A percentile compares a stretch with the other conserved stretches of the same genome.
phyloP scores from a whole-genome alignment of 75 land plant species.

The Larix kaempferi region DNA sequence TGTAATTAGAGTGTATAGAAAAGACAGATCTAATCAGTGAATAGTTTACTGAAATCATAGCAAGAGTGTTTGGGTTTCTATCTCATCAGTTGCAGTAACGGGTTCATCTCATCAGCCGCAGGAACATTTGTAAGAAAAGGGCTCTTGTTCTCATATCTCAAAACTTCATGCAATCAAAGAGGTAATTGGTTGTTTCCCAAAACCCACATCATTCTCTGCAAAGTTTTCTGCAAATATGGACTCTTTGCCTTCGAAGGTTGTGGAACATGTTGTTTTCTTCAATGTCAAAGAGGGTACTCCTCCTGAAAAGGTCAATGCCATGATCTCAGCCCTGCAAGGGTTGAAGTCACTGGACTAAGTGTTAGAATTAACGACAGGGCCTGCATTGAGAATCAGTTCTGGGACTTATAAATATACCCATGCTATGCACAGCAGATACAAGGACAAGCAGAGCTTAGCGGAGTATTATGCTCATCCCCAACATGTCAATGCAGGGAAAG shows the following conservation, averaged over 20 bases:
- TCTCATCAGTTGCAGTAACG: too few relatives aligned
- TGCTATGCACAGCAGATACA: constrained; percentile 78
- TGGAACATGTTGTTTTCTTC: constrained; percentile 87
- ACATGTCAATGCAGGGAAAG: constrained; percentile 56
- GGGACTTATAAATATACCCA: constrained; percentile 57
- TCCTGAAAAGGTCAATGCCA: constrained; percentile 38
- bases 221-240: constrained; percentile 9
- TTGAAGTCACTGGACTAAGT: constrained; percentile 51
- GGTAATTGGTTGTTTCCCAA: background rate
- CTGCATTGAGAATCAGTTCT: constrained; percentile 27
- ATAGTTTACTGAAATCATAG: too few relatives aligned
- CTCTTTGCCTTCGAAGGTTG: constrained; percentile 17
- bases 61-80: too few relatives aligned
- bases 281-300: constrained; percentile 51
- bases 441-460: constrained; percentile 43
- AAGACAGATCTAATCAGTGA: too few relatives aligned
- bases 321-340: constrained; percentile 50
- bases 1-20: too few relatives aligned
- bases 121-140: background rate
- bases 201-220: background rate
- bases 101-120: too few relatives aligned
- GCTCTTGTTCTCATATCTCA: background rate
- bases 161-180: background rate
- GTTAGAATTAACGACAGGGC: constrained; percentile 71
- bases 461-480: constrained; percentile 61